A percentile compares a stretch with the other conserved stretches of the same genome.
Conservation (phyloP, 2,329 filamentous ascomycete genomes). For the Cercospora janseana region DNA sequence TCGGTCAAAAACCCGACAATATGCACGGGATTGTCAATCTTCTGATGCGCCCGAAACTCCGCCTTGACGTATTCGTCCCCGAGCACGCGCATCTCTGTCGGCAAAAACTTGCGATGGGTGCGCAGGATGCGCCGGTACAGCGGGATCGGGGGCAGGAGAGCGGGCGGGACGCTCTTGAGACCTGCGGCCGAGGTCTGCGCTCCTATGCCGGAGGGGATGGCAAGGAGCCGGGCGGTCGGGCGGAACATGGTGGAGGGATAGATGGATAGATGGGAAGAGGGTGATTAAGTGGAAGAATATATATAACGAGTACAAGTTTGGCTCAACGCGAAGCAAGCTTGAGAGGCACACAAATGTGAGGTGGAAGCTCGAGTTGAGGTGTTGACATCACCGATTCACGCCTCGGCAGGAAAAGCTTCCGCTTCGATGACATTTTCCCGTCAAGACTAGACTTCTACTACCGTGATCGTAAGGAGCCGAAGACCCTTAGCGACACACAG, state of each 20-base stretch:
- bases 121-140: constrained; percentile 86
- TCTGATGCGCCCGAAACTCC: constrained; percentile 81
- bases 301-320: too few relatives aligned
- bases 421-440: too few relatives aligned
- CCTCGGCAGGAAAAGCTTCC: constrained; percentile 14
- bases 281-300: too few relatives aligned
- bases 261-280: neutral
- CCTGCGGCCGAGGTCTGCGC: constrained; percentile 29
- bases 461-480: too few relatives aligned
- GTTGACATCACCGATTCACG: constrained; percentile 16
- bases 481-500: too few relatives aligned
- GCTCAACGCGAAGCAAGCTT: too few relatives aligned
- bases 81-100: constrained; percentile 69
- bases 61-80: constrained; percentile 92
- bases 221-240: constrained; percentile 31
- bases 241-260: constrained; percentile 14
- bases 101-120: constrained; percentile 77
- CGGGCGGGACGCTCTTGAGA: constrained; percentile 52
- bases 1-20: constrained; percentile 94
- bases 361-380: constrained; percentile 6
- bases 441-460: too few relatives aligned
- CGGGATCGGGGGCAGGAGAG: constrained; percentile 80
- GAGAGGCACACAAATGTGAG: constrained; percentile 1
- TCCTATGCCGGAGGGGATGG: constrained; percentile 36
- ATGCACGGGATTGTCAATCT: constrained; percentile 86